Evolutionary conservation across 2,329 filamentous ascomycete species (phyloP).

Genomic region (Ustulina deusta): DNA sequence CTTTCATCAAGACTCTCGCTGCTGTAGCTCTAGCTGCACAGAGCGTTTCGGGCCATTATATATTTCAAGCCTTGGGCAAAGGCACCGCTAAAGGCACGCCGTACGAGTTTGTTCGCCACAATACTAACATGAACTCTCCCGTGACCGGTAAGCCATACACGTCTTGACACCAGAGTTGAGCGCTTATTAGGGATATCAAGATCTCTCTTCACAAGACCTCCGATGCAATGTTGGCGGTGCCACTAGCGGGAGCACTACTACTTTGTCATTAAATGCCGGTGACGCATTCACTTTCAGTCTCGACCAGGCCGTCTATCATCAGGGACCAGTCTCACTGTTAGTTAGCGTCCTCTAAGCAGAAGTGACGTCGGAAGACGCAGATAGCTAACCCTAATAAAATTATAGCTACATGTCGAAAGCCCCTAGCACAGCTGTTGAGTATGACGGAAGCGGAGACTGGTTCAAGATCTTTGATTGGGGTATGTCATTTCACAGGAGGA

Average conservation of each 20-base stretch:
- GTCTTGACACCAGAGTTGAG: not conserved
- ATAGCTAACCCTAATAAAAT: slow-evolving; percentile 29
- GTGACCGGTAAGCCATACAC: slow-evolving; percentile 52
- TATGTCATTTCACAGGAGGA: slow-evolving; percentile 20
- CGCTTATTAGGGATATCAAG: slow-evolving; percentile 35
- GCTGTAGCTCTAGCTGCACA: slow-evolving; percentile 50
- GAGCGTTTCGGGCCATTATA: slow-evolving; percentile 56
- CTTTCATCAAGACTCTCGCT: slow-evolving; percentile 45
- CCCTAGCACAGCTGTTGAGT: slow-evolving; percentile 51
- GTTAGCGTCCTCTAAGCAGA: not conserved
- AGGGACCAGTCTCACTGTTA: slow-evolving; percentile 54
- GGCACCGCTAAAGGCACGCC: slow-evolving; percentile 50
- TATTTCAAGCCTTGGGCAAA: slow-evolving; percentile 55
- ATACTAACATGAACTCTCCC: slow-evolving; percentile 62
- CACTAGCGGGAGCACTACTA: slow-evolving; percentile 52
- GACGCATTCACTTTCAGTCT: slow-evolving; percentile 55
- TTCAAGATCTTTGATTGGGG: slow-evolving; percentile 58
- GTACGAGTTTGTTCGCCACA: slow-evolving; percentile 57
- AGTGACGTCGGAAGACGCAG: not conserved
- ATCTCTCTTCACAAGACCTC: slow-evolving; percentile 55
- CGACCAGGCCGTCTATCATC: slow-evolving; percentile 57
- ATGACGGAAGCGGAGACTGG: slow-evolving; percentile 57
- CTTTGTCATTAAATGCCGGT: slow-evolving; percentile 54
- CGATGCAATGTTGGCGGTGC: slow-evolving; percentile 57
- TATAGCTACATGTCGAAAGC: slow-evolving; percentile 57